Percentiles rank a stretch among this genome's conserved stretches.
Conservation (phyloP, 148 eudicot genomes). For the Bassia scoparia region DNA sequence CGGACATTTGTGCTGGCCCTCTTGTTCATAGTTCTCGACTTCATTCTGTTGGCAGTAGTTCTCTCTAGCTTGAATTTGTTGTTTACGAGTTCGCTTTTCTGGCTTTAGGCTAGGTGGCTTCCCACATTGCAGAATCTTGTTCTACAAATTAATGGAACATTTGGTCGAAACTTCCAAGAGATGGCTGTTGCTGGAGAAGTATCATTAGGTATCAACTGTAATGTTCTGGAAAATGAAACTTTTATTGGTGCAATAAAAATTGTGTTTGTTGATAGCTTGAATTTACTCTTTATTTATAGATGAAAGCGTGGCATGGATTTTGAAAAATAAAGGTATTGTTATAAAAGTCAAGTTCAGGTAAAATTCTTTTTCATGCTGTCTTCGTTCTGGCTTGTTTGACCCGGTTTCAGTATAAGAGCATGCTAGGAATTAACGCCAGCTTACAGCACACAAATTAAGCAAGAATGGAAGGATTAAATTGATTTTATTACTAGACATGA, state of each 20-base stretch:
- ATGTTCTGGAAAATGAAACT: background rate
- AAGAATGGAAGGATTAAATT: too few species aligned
- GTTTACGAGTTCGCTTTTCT: conserved; percentile 14
- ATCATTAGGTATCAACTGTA: conserved; percentile 51
- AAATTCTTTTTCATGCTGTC: conserved; percentile 14
- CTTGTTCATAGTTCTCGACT: background rate
- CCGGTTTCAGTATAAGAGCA: background rate
- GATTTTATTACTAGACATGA: too few species aligned
- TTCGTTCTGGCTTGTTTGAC: conserved; percentile 1
- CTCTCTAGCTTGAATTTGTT: conserved; percentile 7
- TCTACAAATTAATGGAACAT: conserved; percentile 70
- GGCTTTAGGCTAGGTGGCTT: conserved; percentile 81
- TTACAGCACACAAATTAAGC: too few species aligned
- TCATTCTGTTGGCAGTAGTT: background rate
- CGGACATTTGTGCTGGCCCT: background rate
- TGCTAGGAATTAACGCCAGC: too few species aligned
- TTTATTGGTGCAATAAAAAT: background rate
- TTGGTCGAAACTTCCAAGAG: conserved; percentile 83
- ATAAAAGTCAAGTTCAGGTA: conserved; percentile 98
- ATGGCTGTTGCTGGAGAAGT: conserved; percentile 99
- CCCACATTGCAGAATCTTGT: conserved; percentile 85
- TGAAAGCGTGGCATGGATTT: conserved; percentile 86
- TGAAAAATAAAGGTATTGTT: conserved; percentile 76
- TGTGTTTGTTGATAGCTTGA: conserved; percentile 8
- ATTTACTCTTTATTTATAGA: conserved; percentile 41